Conservation (phyloP, 2,329 filamentous ascomycete species). For the Colletotrichum noveboracense region DNA sequence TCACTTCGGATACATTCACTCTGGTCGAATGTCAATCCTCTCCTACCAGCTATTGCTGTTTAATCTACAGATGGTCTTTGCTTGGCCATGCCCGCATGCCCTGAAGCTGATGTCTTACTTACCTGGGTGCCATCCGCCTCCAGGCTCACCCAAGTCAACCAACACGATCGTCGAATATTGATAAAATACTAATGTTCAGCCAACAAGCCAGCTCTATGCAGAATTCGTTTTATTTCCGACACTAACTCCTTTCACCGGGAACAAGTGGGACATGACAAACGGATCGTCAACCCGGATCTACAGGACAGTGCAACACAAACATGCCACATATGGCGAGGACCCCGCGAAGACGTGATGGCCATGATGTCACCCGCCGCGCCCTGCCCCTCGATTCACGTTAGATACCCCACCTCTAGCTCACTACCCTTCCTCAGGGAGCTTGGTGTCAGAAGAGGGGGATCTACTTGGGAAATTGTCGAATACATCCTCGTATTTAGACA, state of each 20-base stretch:
- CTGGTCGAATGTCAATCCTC: not conserved
- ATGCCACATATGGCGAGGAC: not conserved
- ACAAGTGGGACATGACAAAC: not conserved
- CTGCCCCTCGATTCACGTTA: not conserved
- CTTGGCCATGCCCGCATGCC: not conserved
- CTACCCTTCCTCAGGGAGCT: not conserved
- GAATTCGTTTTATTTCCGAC: not conserved
- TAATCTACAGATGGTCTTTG: not conserved
- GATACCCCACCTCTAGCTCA: not conserved
- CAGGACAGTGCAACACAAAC: not conserved
- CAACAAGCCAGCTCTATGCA: not conserved
- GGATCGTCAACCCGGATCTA: not conserved
- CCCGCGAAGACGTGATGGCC: constrained; percentile 1
- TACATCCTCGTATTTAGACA: not conserved
- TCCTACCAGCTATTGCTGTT: not conserved
- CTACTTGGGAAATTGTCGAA: not conserved
- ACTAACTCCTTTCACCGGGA: not conserved
- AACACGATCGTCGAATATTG: not conserved
- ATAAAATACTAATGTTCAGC: not conserved
- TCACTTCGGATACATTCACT: not conserved
- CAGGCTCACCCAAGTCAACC: not conserved
- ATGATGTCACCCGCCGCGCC: constrained; percentile 6
- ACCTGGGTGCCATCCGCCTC: not conserved
- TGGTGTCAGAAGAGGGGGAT: not conserved
- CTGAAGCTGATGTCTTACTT: not conserved